phyloP scores from a whole-genome alignment of 441 rosid species.

The Biscutella laevigata region DNA sequence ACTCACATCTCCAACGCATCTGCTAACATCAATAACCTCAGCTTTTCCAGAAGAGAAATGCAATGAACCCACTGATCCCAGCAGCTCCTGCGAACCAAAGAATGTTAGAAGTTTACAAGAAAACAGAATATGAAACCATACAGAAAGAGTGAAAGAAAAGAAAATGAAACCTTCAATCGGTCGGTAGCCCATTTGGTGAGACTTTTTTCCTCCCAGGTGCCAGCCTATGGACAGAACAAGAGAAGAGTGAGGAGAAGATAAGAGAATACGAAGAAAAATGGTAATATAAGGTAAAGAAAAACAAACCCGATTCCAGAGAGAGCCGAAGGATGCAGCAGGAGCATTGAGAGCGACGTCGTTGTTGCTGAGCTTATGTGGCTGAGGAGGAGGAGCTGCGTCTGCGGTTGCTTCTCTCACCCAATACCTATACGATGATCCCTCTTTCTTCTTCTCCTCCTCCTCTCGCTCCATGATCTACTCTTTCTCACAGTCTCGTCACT shows the following conservation, averaged over 20 bases:
- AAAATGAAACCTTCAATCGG: constrained; percentile 54
- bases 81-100: constrained; percentile 47
- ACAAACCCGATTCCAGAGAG: constrained; percentile 75
- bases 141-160: neutral
- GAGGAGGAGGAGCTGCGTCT: constrained; percentile 75
- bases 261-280: neutral
- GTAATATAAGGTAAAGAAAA: neutral
- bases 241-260: too few relatives aligned
- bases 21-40: constrained; percentile 55
- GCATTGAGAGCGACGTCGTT: constrained; percentile 32
- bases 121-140: neutral
- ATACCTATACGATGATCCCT: constrained; percentile 58
- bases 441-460: constrained; percentile 26
- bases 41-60: constrained; percentile 67
- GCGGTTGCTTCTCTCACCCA: constrained; percentile 70
- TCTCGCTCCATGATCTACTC: constrained; percentile 13
- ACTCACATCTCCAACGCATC: constrained; percentile 82
- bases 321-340: constrained; percentile 45
- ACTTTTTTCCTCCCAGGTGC: constrained; percentile 87
- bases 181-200: constrained; percentile 72
- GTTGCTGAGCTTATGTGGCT: constrained; percentile 50
- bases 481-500: neutral
- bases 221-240: constrained; percentile 45
- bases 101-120: neutral
- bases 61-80: constrained; percentile 46